phyloP scores from a whole-genome alignment of 352 stramenopile species.

The Pythium biforme region DNA sequence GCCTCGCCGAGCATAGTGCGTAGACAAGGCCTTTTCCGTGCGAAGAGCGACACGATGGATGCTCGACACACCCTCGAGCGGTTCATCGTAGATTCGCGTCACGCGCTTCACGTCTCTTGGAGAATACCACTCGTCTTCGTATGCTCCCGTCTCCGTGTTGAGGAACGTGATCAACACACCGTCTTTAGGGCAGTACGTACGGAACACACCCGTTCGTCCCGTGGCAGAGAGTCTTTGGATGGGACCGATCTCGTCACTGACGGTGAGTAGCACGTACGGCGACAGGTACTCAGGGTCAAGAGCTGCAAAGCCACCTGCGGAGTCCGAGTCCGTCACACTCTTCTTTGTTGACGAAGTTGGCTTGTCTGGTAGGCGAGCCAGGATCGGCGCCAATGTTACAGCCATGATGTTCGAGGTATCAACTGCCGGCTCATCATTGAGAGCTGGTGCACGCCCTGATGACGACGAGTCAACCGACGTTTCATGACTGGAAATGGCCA shows the following conservation, averaged over 20 bases:
- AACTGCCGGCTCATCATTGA: constrained; percentile 15
- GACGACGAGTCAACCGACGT: background rate
- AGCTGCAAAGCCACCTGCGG: constrained; percentile 44
- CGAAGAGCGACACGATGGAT: constrained; percentile 74
- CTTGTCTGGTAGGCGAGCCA: constrained; percentile 47
- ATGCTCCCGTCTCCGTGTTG: constrained; percentile 83
- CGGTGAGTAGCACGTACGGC: constrained; percentile 74
- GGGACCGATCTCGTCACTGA: constrained; percentile 65
- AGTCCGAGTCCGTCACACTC: background rate
- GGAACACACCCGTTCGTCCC: constrained; percentile 69
- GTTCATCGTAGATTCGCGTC: constrained; percentile 80
- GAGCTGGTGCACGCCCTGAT: background rate
- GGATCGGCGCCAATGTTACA: constrained; percentile 72
- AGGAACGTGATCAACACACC: constrained; percentile 81
- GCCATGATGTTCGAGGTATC: constrained; percentile 75
- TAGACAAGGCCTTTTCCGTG: constrained; percentile 81
- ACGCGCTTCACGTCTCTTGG: constrained; percentile 76
- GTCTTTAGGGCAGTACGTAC: constrained; percentile 48
- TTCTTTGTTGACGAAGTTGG: constrained; percentile 11
- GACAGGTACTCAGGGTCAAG: constrained; percentile 74
- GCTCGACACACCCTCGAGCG: constrained; percentile 56
- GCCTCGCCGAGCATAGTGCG: constrained; percentile 75
- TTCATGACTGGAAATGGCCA: constrained; percentile 29
- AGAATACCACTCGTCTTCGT: constrained; percentile 81
- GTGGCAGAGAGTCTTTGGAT: constrained; percentile 64